These are phyloP conservation scores for Russula sp. DNA, from an alignment of 768 basidiomycete genomes.

Conservation along the genomic window DNA sequence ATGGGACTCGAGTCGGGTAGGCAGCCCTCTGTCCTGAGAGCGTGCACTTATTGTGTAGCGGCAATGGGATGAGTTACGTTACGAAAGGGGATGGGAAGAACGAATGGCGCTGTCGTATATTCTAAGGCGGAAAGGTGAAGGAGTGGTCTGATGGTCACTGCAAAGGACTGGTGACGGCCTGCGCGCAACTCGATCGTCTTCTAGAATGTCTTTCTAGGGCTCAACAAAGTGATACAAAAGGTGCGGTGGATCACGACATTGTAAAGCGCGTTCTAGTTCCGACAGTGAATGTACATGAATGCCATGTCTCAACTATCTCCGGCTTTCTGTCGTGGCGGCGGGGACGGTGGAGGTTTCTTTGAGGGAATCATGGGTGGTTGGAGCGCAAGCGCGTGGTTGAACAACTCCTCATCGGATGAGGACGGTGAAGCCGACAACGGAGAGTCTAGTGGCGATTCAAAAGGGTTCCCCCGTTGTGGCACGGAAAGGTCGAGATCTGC, in stretches of 20 bases:
- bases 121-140: too few species aligned
- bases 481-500: slow-evolving; percentile 28
- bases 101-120: too few species aligned
- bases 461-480: slow-evolving; percentile 50
- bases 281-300: neutral
- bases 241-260: neutral
- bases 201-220: neutral
- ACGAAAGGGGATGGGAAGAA: too few species aligned
- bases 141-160: too few species aligned
- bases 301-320: slow-evolving; percentile 9
- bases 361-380: slow-evolving; percentile 57
- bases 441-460: slow-evolving; percentile 62
- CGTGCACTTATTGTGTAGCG: too few species aligned
- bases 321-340: slow-evolving; percentile 19
- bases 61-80: too few species aligned
- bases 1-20: too few species aligned
- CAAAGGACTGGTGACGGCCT: neutral
- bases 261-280: neutral
- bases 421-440: slow-evolving; percentile 70
- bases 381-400: slow-evolving; percentile 59
- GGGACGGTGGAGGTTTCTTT: slow-evolving; percentile 30
- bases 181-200: too few species aligned
- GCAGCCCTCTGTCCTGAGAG: too few species aligned
- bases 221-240: neutral
- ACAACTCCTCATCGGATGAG: slow-evolving; percentile 81